Evolutionary conservation across 169 alveolate species (phyloP).

Genomic region (Neospora caninum): DNA sequence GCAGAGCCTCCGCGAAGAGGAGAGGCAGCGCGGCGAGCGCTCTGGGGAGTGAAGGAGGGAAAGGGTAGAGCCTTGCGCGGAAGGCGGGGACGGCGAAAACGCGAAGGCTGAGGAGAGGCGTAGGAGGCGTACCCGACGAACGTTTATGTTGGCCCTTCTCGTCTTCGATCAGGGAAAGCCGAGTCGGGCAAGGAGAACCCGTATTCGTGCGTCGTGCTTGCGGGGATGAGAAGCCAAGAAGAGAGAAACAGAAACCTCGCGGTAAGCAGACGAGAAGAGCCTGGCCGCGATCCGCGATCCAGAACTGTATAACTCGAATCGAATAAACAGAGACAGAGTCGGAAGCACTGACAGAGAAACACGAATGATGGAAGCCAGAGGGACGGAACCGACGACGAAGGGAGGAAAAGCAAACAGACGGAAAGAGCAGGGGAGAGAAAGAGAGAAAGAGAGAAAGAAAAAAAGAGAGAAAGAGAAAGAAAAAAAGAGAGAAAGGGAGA

Average conservation of each 20-base stretch:
- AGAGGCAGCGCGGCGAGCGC: too few relatives aligned
- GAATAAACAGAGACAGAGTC: neutral
- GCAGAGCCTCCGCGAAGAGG: too few relatives aligned
- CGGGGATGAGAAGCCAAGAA: constrained; percentile 71
- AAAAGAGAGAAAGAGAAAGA: too few relatives aligned
- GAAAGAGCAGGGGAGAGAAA: neutral
- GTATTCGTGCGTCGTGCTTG: constrained; percentile 74
- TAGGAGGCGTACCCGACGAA: too few relatives aligned
- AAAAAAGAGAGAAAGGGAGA: too few relatives aligned
- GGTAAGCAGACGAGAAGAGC: neutral
- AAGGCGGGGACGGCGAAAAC: too few relatives aligned
- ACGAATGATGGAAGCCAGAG: neutral
- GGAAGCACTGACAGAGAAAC: neutral
- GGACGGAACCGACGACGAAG: neutral
- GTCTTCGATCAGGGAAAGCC: constrained; percentile 28
- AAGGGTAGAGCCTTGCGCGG: too few relatives aligned
- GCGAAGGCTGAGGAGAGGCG: too few relatives aligned
- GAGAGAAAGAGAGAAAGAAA: too few relatives aligned
- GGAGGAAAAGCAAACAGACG: neutral
- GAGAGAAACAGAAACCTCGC: constrained; percentile 3
- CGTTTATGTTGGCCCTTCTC: too few relatives aligned
- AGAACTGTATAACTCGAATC: neutral
- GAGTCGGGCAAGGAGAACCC: constrained; percentile 78
- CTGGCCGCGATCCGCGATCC: too few relatives aligned
- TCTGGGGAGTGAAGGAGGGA: too few relatives aligned